A percentile compares a stretch with the other conserved stretches of the same genome.
These are phyloP conservation scores for Apiospora koreana DNA, from an alignment of 2,329 filamentous ascomycete genomes.

Conservation along the genomic window DNA sequence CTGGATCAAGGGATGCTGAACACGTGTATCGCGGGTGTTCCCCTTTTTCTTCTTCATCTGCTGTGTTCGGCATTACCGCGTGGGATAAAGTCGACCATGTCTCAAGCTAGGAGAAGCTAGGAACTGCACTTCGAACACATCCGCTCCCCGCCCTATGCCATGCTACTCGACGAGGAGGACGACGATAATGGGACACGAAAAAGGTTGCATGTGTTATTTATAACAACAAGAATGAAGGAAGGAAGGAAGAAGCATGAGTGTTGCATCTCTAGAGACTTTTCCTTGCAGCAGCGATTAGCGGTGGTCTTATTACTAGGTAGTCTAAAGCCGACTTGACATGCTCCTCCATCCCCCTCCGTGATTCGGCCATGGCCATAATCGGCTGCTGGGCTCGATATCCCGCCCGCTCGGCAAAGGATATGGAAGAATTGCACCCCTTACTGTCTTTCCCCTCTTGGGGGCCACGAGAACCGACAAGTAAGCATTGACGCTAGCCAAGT, in stretches of 20 bases:
- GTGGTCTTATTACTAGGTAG: not conserved
- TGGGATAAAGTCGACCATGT: not conserved
- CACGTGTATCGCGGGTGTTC: not conserved
- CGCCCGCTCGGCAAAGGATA: too few species aligned
- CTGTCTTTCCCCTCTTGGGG: not conserved
- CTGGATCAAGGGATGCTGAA: not conserved
- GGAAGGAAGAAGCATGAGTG: too few species aligned
- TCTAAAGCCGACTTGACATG: too few species aligned
- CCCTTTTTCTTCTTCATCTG: not conserved
- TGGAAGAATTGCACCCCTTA: not conserved
- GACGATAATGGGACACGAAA: too few species aligned
- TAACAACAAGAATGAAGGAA: not conserved
- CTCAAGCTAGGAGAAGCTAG: not conserved
- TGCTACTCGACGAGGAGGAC: not conserved
- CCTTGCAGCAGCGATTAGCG: not conserved
- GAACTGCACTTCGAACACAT: too few species aligned
- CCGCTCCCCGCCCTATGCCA: too few species aligned
- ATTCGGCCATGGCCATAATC: too few species aligned
- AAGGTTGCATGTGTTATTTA: not conserved
- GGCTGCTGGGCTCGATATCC: not conserved
- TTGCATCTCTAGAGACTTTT: not conserved
- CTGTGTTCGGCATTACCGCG: not conserved
- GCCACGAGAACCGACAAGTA: too few species aligned
- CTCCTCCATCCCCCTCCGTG: too few species aligned
- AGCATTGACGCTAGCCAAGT: not conserved